A percentile compares a stretch with the other conserved stretches of the same genome.
Conservation (phyloP, 257 asterid species). For the Nicotiana tomentosiformis region DNA sequence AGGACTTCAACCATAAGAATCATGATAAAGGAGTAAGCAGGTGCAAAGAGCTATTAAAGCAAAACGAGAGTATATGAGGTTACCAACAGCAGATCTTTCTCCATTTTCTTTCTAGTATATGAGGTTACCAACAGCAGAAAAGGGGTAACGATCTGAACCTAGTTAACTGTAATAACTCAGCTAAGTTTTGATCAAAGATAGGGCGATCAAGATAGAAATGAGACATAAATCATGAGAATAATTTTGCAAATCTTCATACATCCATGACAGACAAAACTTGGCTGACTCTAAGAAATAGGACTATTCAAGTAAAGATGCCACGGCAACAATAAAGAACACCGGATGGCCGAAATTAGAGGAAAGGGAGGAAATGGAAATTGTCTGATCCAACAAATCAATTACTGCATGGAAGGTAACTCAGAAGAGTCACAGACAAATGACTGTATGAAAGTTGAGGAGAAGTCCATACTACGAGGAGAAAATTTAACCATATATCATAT, state of each 20-base stretch:
- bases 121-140: neutral
- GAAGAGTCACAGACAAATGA: neutral
- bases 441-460: neutral
- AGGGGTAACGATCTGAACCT: neutral
- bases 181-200: neutral
- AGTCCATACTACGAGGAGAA: neutral
- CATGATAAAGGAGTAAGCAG: neutral
- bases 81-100: neutral
- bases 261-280: neutral
- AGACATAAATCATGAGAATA: neutral
- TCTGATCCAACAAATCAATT: too few relatives aligned
- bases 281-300: neutral
- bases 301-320: too few relatives aligned
- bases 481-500: neutral
- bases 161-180: neutral
- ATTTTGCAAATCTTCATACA: neutral
- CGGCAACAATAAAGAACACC: too few relatives aligned
- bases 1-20: neutral
- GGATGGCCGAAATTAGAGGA: too few relatives aligned
- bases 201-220: neutral
- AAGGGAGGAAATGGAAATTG: too few relatives aligned
- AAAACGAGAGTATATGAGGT: neutral
- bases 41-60: neutral
- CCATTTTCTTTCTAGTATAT: neutral
- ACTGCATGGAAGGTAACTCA: neutral